Conservation (phyloP, 129 eudicot species). For the Flaveria brownii region DNA sequence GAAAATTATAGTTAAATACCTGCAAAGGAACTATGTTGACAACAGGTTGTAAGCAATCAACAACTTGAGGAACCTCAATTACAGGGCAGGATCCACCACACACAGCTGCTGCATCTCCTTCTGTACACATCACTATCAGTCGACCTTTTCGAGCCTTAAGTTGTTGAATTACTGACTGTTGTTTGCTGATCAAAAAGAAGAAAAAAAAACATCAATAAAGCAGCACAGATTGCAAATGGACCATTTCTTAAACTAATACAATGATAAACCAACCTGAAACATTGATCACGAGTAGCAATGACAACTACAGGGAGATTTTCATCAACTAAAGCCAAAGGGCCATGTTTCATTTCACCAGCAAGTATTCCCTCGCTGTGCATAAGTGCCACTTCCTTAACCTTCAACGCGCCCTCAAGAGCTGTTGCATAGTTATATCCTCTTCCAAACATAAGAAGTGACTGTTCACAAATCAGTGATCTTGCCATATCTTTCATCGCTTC, state of each 20-base stretch:
- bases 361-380: conserved; percentile 99
- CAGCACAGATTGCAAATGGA: conserved; percentile 12
- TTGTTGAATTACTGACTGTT: conserved; percentile 95
- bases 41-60: conserved; percentile 96
- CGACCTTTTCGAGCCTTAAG: conserved; percentile 97
- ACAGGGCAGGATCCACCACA: conserved; percentile 74
- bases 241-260: background rate
- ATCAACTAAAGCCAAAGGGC: conserved; percentile 91
- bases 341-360: conserved; percentile 99
- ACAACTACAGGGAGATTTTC: conserved; percentile 91
- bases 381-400: conserved; percentile 93
- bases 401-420: conserved; percentile 95
- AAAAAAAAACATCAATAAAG: conserved; percentile 10
- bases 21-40: conserved; percentile 94
- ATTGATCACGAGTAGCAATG: conserved; percentile 88
- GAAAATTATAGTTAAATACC: conserved; percentile 40
- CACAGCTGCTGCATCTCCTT: conserved; percentile 89
- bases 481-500: conserved; percentile 94
- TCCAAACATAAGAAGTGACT: conserved; percentile 94
- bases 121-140: conserved; percentile 80
- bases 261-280: conserved; percentile 66
- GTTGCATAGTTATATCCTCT: conserved; percentile 99
- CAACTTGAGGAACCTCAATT: conserved; percentile 86
- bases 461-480: conserved; percentile 67
- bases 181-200: conserved; percentile 61